A percentile compares a stretch with the other conserved stretches of the same genome.
Evolutionary conservation across 495 filamentous ascomycete genomes (phyloP).

Genomic region (Letharia lupina): DNA sequence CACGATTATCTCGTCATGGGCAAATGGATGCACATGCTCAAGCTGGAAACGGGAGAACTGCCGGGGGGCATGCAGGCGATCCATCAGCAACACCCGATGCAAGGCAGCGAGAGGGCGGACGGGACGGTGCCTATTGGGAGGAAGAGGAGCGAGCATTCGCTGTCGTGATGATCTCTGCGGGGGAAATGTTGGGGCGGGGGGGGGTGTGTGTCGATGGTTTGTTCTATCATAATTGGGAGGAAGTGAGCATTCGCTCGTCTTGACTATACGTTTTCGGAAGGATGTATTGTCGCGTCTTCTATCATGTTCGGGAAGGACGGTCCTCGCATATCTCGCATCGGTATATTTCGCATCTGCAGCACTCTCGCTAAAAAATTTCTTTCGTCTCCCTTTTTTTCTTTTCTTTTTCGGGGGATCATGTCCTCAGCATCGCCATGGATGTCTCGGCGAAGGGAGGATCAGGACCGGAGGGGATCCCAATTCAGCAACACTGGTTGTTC

Average conservation of each 20-base stretch:
- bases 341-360: background rate
- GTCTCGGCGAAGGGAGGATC: too few species aligned
- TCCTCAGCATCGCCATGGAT: background rate
- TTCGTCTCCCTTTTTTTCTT: background rate
- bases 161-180: slow-evolving; percentile 20
- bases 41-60: slow-evolving; percentile 51
- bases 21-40: slow-evolving; percentile 82
- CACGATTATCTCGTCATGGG: slow-evolving; percentile 78
- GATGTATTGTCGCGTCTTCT: too few species aligned
- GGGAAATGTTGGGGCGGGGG: background rate
- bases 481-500: too few species aligned
- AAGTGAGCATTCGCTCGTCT: too few species aligned
- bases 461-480: too few species aligned
- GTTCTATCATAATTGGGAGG: background rate
- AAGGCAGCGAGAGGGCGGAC: slow-evolving; percentile 36
- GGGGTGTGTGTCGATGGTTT: background rate
- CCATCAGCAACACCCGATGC: slow-evolving; percentile 34
- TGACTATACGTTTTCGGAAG: too few species aligned
- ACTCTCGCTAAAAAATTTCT: background rate
- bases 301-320: background rate
- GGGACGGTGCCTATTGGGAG: slow-evolving; percentile 33
- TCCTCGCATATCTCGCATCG: background rate
- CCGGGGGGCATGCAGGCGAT: slow-evolving; percentile 64
- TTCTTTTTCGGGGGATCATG: background rate
- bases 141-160: slow-evolving; percentile 49